Evolutionary conservation across 2,329 filamentous ascomycete species (phyloP).

Genomic region (Neopestalotiopsis sp.): DNA sequence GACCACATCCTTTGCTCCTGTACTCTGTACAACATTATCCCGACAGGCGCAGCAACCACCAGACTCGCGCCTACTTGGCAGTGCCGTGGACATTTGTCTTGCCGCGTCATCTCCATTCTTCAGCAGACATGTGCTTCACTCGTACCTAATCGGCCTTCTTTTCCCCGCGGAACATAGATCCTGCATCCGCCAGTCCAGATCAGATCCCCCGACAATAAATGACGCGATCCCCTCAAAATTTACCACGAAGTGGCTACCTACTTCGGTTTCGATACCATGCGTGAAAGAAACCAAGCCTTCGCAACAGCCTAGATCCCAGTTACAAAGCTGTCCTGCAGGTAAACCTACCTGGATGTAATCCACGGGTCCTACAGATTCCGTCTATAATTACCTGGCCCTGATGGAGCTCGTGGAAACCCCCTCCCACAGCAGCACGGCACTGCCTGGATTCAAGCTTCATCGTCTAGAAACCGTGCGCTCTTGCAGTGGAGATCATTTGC

Average conservation of each 20-base stretch:
- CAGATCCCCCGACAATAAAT: background rate
- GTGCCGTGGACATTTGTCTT: background rate
- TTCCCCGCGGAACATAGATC: background rate
- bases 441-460: background rate
- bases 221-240: slow-evolving; percentile 2
- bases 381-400: background rate
- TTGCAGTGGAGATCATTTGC: background rate
- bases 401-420: background rate
- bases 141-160: background rate
- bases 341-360: background rate
- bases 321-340: background rate
- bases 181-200: background rate
- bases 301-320: background rate
- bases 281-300: background rate
- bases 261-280: background rate
- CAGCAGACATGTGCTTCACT: background rate
- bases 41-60: background rate
- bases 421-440: background rate
- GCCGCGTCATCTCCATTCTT: slow-evolving; percentile 8
- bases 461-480: background rate
- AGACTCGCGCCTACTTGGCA: slow-evolving; percentile 1
- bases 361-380: background rate
- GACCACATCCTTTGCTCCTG: background rate
- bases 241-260: slow-evolving; percentile 8
- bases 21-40: background rate